Conservation (phyloP, 1,284 basidiomycete species). For the Lignosus rhinocerotis region DNA sequence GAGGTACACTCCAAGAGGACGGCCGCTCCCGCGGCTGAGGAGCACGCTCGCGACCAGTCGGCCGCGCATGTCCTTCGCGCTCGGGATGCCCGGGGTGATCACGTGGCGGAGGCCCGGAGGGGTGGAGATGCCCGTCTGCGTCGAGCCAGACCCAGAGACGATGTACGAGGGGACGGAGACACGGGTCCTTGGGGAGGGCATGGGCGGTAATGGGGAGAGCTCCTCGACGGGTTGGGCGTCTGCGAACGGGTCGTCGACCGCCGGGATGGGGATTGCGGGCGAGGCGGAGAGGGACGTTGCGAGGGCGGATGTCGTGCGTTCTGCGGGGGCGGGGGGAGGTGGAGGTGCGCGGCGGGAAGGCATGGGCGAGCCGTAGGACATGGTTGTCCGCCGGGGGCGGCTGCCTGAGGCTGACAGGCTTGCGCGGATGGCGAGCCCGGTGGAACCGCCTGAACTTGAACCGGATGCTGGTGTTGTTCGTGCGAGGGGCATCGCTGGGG, state of each 20-base stretch:
- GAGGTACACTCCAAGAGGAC: conserved; percentile 25
- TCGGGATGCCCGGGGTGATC: neutral
- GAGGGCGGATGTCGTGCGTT: conserved; percentile 15
- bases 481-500: conserved; percentile 8
- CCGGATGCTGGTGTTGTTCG: conserved; percentile 19
- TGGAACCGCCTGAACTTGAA: neutral
- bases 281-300: conserved; percentile 4
- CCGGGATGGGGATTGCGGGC: conserved; percentile 7
- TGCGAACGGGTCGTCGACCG: conserved; percentile 30
- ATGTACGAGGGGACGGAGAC: conserved; percentile 18
- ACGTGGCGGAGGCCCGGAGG: conserved; percentile 9
- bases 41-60: conserved; percentile 32
- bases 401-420: conserved; percentile 11
- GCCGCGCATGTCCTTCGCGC: conserved; percentile 22
- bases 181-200: conserved; percentile 12
- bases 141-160: neutral
- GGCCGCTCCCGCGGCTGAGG: conserved; percentile 27
- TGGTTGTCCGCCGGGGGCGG: conserved; percentile 13
- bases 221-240: conserved; percentile 21
- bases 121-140: conserved; percentile 2
- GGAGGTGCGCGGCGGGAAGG: conserved; percentile 25
- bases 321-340: conserved; percentile 20
- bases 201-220: conserved; percentile 16
- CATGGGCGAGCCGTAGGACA: conserved; percentile 17
- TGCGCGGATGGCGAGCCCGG: conserved; percentile 1